Evolutionary conservation across 805 yeast species (phyloP).

Genomic region (Clavispora asparagi): DNA sequence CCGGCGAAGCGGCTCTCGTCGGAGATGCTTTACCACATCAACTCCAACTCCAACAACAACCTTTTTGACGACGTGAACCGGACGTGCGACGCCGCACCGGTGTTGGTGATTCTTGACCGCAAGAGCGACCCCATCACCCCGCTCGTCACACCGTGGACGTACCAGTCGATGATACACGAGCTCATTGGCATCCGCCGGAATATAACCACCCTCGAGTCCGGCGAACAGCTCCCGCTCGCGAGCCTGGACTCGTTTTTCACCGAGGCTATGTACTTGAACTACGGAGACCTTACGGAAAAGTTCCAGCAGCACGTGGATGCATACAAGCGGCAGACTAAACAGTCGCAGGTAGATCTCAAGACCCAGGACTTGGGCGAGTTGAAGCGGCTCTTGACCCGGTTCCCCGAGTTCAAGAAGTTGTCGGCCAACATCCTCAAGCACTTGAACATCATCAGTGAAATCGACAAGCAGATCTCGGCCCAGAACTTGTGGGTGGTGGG

Average conservation of each 20-base stretch:
- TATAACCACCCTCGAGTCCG: constrained; percentile 62
- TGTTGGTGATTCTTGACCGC: constrained; percentile 74
- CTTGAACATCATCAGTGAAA: constrained; percentile 82
- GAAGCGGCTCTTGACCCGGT: constrained; percentile 84
- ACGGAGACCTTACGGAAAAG: constrained; percentile 89
- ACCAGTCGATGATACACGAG: constrained; percentile 96
- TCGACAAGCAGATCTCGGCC: constrained; percentile 65
- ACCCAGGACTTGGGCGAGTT: constrained; percentile 72
- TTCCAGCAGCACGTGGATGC: constrained; percentile 79
- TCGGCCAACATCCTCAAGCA: constrained; percentile 89
- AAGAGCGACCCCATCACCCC: constrained; percentile 93
- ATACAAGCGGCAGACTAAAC: constrained; percentile 76
- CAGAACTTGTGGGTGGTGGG: constrained; percentile 76
- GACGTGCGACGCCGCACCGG: constrained; percentile 60
- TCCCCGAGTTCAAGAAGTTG: constrained; percentile 87
- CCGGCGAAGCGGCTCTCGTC: constrained; percentile 61
- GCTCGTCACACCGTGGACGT: constrained; percentile 91
- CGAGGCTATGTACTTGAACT: constrained; percentile 81
- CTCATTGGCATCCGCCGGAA: constrained; percentile 78
- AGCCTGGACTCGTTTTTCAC: constrained; percentile 68
- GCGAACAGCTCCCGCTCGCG: constrained; percentile 43
- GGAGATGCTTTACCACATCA: constrained; percentile 54
- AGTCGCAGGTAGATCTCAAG: constrained; percentile 52
- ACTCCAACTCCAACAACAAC: constrained; percentile 48
- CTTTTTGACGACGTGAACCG: constrained; percentile 63